Base-by-base conservation (phyloP, 1,284 basidiomycete species). In the Trametes pubescens region DNA sequence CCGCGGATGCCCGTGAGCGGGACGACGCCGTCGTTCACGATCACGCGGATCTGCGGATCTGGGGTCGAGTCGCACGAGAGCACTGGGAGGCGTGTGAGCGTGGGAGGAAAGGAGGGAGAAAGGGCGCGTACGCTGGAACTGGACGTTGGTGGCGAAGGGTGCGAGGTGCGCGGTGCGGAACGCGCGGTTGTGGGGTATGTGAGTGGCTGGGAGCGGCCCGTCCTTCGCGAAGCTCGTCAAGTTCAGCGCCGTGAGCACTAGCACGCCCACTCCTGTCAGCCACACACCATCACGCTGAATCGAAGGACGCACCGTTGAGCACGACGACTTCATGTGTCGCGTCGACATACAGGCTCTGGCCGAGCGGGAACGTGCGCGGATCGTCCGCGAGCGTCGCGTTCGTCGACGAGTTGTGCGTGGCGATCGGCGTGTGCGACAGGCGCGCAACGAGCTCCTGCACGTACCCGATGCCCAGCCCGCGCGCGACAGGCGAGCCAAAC, bases 21-120 rank as follows among this genome's bases (percentile, higher is more conserved):
- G 0, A 88, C 83, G 1, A 96, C 92, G 4, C 92, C 95, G 73
- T 98, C 96, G 78, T 97, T 97, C 76, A 95, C 85, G 72, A 92
- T 85, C 59, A 92, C 81, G 9, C 93, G 89, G 67, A 95, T 88
- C 70, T 94, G 92, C 0, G 75, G 79, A 32, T 82, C 83, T 1
- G 84, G 80, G 6, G 76, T 62, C 1, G 84, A 82, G 9, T 78
- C 74, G 73, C 89, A 91, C 69, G 82, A 83, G 10, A 90, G 77
- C 11, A 90, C 87, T 88, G 57, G 22, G 21, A 10, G 16, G n/a
- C 14, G 37, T n/a, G 47, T 24, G 1, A 11, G n/a, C 9, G n/a
- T 9, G 49, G 26, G 21, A 16, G 26, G n/a, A 24, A 11, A 21
- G 2, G 58, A 37, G 54, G 18, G 40, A 13, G n/a, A 13, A 46